Evolutionary conservation across 2,329 filamentous ascomycete genomes (phyloP).

Genomic region (Zymoseptoria tritici): DNA sequence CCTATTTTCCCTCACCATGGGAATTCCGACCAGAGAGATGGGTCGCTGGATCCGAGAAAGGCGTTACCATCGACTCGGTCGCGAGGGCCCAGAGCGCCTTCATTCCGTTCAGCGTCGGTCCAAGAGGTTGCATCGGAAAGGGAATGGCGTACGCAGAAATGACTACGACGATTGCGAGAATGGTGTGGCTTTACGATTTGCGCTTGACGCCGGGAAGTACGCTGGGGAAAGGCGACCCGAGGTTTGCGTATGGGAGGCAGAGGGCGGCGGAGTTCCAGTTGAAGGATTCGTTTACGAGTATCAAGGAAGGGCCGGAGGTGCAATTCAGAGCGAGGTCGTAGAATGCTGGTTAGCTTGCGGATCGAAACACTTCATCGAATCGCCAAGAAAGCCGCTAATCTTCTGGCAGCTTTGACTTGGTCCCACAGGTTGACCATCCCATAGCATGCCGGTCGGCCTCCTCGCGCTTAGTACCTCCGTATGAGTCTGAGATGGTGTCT

Average conservation of each 20-base stretch:
- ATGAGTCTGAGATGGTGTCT: too few species aligned
- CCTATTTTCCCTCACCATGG: constrained; percentile 22
- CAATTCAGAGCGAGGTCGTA: constrained; percentile 5
- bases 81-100: constrained; percentile 13
- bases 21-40: constrained; percentile 24
- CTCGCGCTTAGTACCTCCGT: too few species aligned
- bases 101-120: constrained; percentile 15
- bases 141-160: constrained; percentile 18
- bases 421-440: too few species aligned
- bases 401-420: too few species aligned
- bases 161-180: constrained; percentile 11
- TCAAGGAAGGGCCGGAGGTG: constrained; percentile 11
- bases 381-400: too few species aligned
- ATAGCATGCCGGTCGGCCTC: too few species aligned
- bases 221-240: constrained; percentile 5
- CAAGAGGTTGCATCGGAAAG: constrained; percentile 17
- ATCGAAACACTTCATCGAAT: too few species aligned
- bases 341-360: background rate
- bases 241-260: constrained; percentile 7
- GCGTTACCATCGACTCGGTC: constrained; percentile 1
- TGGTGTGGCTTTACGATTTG: constrained; percentile 16
- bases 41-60: constrained; percentile 3
- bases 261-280: constrained; percentile 7
- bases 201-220: constrained; percentile 12
- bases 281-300: constrained; percentile 12